These are phyloP conservation scores for Cystobasidium tubakii DNA, from an alignment of 768 basidiomycete species.

Conservation along the genomic window DNA sequence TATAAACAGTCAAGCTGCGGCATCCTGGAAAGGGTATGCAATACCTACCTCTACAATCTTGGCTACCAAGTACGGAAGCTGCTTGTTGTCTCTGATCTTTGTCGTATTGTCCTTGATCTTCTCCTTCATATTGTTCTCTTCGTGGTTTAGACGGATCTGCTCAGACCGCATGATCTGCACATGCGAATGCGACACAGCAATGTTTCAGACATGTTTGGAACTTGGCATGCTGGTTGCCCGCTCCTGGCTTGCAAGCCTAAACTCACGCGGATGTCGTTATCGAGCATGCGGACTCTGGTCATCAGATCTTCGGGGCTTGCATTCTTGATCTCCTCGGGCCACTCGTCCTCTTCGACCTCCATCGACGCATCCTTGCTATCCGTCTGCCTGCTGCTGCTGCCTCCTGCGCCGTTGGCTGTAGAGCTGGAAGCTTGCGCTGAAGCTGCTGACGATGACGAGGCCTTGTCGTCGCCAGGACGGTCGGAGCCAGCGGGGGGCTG, in stretches of 20 bases:
- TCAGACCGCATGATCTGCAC: constrained; percentile 91
- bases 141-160: constrained; percentile 81
- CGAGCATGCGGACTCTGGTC: constrained; percentile 62
- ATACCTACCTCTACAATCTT: constrained; percentile 86
- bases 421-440: constrained; percentile 1
- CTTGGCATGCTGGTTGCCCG: background rate
- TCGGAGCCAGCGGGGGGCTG: constrained; percentile 16
- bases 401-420: background rate
- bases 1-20: too few relatives aligned
- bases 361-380: constrained; percentile 39
- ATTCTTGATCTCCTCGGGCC: constrained; percentile 76
- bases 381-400: background rate
- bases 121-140: constrained; percentile 93
- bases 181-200: background rate
- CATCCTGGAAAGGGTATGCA: background rate
- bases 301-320: constrained; percentile 66
- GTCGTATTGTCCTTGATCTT: constrained; percentile 97
- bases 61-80: constrained; percentile 91
- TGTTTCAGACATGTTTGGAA: too few relatives aligned
- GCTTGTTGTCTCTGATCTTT: constrained; percentile 98
- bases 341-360: constrained; percentile 59
- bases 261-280: constrained; percentile 88
- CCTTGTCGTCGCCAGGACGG: constrained; percentile 16
- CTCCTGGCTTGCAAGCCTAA: background rate
- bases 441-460: constrained; percentile 6